Evolutionary conservation across 2,329 filamentous ascomycete genomes (phyloP), one percentile per base, ranked within the genome.

Genomic region (Chrysoporthe deuterocubensis): DNA sequence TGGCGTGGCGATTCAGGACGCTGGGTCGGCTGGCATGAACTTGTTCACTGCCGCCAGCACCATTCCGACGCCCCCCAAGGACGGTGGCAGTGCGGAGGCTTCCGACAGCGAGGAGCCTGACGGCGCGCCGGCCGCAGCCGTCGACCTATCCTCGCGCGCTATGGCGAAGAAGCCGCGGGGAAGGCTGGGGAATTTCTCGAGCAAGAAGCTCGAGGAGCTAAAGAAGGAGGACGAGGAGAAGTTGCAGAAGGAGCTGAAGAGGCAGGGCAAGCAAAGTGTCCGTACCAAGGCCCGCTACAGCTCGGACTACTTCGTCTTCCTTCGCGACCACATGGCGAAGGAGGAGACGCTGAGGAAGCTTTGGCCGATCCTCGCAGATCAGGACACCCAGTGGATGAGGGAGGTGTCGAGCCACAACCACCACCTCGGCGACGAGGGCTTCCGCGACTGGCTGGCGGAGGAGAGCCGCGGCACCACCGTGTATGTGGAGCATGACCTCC

Each of bases 231-330:
- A 54, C 4, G 26, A 34, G 50, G 16, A 32, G 21, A 54, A 34
- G 26, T 21, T 14, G 21, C 50, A 32, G 21, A 21, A 54, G 21
- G 50, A 54, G 50, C 50, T 54, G 8, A 54, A 14, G 50, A 9
- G 37, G 37, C 11, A 32, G n/a, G 26, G 11, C 21, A 34, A 16
- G 21, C 1, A 3, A 1, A 2, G 11, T 11, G 9, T 21, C 14
- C 50, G 26, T 26, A 26, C 26, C 9, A 32, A 11, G 21, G 32
- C 50, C 9, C 50, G 16, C 26, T 54, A 54, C 50, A 54, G 50
- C 50, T 32, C 50, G 7, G 50, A 54, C 21, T 54, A 54, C 50
- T 54, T 54, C 50, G 21, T 54, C 50, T 54, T 32, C 21, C 50
- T 54, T 13, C 50, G 50, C 4, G 50, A 54, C 4, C 50, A 54